phyloP scores from a whole-genome alignment of 768 basidiomycete genomes.

The Russula sp. region DNA sequence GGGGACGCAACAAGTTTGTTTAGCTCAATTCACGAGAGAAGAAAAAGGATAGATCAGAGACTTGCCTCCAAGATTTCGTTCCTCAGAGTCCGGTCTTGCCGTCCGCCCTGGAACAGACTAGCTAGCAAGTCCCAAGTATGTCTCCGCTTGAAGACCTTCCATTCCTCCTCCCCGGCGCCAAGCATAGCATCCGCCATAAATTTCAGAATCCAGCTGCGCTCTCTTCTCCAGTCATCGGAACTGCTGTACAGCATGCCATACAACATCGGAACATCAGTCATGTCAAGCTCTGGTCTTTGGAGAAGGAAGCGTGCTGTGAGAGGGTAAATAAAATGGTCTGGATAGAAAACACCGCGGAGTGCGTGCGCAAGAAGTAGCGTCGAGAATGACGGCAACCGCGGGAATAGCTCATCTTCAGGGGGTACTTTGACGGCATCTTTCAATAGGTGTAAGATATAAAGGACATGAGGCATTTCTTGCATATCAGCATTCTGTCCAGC shows the following conservation, averaged over 20 bases:
- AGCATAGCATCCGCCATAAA: constrained; percentile 79
- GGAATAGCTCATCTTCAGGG: constrained; percentile 32
- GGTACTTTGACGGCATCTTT: constrained; percentile 48
- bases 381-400: constrained; percentile 66
- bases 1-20: background rate
- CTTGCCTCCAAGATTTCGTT: constrained; percentile 61
- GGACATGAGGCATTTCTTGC: constrained; percentile 68
- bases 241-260: constrained; percentile 82
- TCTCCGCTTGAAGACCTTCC: constrained; percentile 70
- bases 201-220: constrained; percentile 81
- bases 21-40: background rate
- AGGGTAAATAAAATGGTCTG: constrained; percentile 84
- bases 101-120: constrained; percentile 67
- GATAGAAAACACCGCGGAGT: constrained; percentile 75
- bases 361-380: constrained; percentile 81
- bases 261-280: constrained; percentile 81
- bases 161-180: constrained; percentile 52
- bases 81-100: constrained; percentile 44
- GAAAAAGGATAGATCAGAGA: background rate
- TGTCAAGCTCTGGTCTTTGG: constrained; percentile 78
- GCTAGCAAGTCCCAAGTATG: constrained; percentile 88
- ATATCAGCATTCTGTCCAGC: constrained; percentile 52
- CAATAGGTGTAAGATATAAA: constrained; percentile 62
- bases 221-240: constrained; percentile 74
- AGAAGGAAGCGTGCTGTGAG: constrained; percentile 81